Evolutionary conservation across 495 filamentous ascomycete species (phyloP), one percentile per base, ranked within the genome.

Genomic region (Xylaria grammica): DNA sequence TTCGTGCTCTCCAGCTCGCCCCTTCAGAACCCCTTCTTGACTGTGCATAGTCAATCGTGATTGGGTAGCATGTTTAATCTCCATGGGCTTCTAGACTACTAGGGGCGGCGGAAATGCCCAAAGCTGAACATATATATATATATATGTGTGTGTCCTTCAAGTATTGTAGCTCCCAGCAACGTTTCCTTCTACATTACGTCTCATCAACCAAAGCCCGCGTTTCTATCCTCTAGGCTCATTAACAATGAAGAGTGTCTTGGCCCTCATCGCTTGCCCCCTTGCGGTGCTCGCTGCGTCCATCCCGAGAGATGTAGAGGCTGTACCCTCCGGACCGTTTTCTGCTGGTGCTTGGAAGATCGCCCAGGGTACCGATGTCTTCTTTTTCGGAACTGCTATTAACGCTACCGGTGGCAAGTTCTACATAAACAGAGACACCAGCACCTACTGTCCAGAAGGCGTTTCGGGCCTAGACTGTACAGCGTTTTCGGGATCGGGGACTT

Each of bases 401-500:
- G 72, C 72, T 38, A 70, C 57, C 53, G 67, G 63, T 19, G 69
- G 69, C 27, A 74, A 74, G 58, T 74, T 74, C 61, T 74, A 38
- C 50, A 42, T 74, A 32, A 60, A 70, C 63, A 70, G 32, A 29
- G 13, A 54, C 53, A 61, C 69, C 2, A 65, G 65, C 19, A 63
- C 72, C 4, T 70, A 72, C 60, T 74, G 72, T 24, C 72, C 72
- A 8, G 38, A 24, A 2, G 62, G 51, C 13, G 62, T 70, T 6
- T 36, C 56, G 15, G 50, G 46, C 22, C 55, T 74, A 17, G 65
- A 72, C 32, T 74, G 72, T 46, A 29, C 72, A 15, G 4, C 3
- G 3, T 74, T 60, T 51, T 49, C 65, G 2, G 69, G 72, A 2
- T 60, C 60, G 30, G 56, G 32, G 20, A 74, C 71, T 11, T 67